Conservation (phyloP, 108 stramenopile genomes). For the Pseudonitzschia pungens region DNA sequence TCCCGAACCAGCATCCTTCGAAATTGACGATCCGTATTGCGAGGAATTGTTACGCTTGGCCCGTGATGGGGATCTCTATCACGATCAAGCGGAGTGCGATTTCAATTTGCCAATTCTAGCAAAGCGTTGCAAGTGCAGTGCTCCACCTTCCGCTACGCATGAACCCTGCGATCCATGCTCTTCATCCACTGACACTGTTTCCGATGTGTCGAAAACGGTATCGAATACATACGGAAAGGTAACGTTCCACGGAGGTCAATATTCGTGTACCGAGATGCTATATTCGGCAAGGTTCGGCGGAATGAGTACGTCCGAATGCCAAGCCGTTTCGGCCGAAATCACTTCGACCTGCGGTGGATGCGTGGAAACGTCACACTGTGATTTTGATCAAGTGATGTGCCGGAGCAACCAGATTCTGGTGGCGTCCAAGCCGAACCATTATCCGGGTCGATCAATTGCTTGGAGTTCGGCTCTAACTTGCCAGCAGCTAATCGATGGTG, state of each 20-base stretch:
- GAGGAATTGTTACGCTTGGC: neutral
- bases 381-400: neutral
- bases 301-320: constrained; percentile 1
- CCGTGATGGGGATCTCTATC: neutral
- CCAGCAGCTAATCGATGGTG: neutral
- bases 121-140: constrained; percentile 1
- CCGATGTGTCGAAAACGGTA: neutral
- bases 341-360: neutral
- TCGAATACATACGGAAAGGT: neutral
- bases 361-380: neutral
- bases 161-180: neutral
- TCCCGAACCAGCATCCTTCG: neutral
- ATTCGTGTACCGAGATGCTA: constrained; percentile 12
- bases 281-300: constrained; percentile 6
- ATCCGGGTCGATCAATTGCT: neutral
- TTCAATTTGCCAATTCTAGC: constrained; percentile 8
- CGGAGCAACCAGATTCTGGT: constrained; percentile 4
- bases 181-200: neutral
- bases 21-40: constrained; percentile 1
- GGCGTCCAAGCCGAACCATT: neutral
- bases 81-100: constrained; percentile 4
- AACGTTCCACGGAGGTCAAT: neutral
- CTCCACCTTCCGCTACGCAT: neutral
- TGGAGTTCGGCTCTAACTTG: constrained; percentile 6
- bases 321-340: neutral